A percentile compares a stretch with the other conserved stretches of the same genome.
Evolutionary conservation across 805 yeast species (phyloP).

Genomic region (Candida piceae): DNA sequence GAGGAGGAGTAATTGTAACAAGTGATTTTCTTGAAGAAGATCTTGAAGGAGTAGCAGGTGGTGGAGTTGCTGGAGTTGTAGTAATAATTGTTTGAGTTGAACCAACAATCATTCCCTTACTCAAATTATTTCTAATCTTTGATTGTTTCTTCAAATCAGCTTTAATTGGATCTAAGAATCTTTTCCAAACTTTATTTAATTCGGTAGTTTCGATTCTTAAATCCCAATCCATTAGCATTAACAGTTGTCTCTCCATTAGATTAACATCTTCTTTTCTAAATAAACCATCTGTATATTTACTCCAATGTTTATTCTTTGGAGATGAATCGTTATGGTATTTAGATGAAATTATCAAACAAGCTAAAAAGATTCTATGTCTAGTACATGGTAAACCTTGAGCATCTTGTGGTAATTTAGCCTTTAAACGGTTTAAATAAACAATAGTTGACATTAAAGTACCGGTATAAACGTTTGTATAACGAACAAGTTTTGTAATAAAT

Average conservation of each 20-base stretch:
- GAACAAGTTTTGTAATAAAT: conserved; percentile 64
- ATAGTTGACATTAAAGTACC: conserved; percentile 72
- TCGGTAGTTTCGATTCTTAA: conserved; percentile 43
- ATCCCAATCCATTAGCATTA: conserved; percentile 68
- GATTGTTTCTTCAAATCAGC: conserved; percentile 29
- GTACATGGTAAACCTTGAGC: conserved; percentile 79
- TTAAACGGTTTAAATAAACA: conserved; percentile 60
- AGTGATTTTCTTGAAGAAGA: no score
- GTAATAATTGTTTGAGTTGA: conserved; percentile 26
- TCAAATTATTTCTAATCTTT: conserved; percentile 25
- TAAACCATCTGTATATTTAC: conserved; percentile 69
- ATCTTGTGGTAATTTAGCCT: conserved; percentile 57
- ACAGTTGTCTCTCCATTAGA: conserved; percentile 74
- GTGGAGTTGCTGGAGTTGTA: conserved; percentile 2
- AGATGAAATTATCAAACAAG: conserved; percentile 67
- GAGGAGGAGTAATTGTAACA: no score
- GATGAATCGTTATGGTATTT: conserved; percentile 75
- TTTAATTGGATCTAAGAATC: conserved; percentile 50
- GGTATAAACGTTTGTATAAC: conserved; percentile 74
- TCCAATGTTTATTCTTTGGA: conserved; percentile 78
- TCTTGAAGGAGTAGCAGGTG: conserved; percentile 10
- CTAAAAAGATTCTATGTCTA: conserved; percentile 69
- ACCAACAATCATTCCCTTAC: conserved; percentile 25
- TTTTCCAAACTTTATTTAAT: conserved; percentile 35
- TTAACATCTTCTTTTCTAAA: conserved; percentile 66